phyloP scores from a whole-genome alignment of 2,329 filamentous ascomycete species.

The Pseudovirgaria hyperparasitica region DNA sequence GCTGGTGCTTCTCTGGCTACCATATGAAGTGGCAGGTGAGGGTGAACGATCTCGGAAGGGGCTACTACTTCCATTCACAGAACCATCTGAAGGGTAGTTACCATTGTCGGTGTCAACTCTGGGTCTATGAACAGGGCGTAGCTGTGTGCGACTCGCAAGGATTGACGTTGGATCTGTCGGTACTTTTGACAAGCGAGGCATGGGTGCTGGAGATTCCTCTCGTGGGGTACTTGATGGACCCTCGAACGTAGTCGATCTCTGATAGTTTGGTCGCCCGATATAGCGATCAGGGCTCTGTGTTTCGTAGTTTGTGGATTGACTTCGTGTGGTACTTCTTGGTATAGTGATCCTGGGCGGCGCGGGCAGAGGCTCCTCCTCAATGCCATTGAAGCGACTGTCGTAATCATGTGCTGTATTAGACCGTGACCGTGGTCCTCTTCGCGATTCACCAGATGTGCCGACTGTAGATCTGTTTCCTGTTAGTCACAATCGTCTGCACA shows the following conservation, averaged over 20 bases:
- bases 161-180: slow-evolving; percentile 42
- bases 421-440: slow-evolving; percentile 40
- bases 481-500: slow-evolving; percentile 8
- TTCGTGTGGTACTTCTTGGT: slow-evolving; percentile 28
- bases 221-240: slow-evolving; percentile 39
- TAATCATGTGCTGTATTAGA: slow-evolving; percentile 54
- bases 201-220: slow-evolving; percentile 36
- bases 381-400: slow-evolving; percentile 43
- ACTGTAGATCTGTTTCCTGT: slow-evolving; percentile 13
- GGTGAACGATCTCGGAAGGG: slow-evolving; percentile 36
- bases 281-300: slow-evolving; percentile 15
- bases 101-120: slow-evolving; percentile 21
- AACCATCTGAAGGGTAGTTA: slow-evolving; percentile 14
- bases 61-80: slow-evolving; percentile 9
- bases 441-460: slow-evolving; percentile 15
- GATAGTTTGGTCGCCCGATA: slow-evolving; percentile 34
- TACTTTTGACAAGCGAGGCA: slow-evolving; percentile 36
- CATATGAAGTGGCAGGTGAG: slow-evolving; percentile 41
- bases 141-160: slow-evolving; percentile 33
- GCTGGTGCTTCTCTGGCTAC: slow-evolving; percentile 40
- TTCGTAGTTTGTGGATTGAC: slow-evolving; percentile 26
- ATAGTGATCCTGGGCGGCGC: slow-evolving; percentile 37
- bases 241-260: slow-evolving; percentile 46
- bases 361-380: slow-evolving; percentile 42
- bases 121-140: slow-evolving; percentile 25